Percentiles rank a stretch among this genome's conserved stretches.
Conservation (phyloP, 306 rosid genomes). For the Gastrolobium villosum region DNA sequence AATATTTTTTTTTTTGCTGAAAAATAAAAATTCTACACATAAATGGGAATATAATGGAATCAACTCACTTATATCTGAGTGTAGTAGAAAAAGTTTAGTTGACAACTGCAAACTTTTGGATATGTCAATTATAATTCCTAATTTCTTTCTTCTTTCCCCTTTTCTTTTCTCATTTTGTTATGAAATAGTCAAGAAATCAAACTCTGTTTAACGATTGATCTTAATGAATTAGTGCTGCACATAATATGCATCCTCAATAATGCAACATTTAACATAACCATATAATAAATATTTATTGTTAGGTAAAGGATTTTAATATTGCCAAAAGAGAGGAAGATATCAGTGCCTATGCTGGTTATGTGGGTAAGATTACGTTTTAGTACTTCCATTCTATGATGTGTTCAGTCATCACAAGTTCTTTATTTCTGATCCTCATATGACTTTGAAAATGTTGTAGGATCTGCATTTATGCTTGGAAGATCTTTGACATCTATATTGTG, state of each 20-base stretch:
- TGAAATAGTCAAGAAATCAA: background rate
- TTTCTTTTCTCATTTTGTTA: background rate
- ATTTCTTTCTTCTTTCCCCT: slow-evolving; percentile 1
- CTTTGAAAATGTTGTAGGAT: slow-evolving; percentile 58
- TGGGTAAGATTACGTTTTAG: slow-evolving; percentile 60
- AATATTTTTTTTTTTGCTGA: too few species aligned
- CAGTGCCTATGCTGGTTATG: slow-evolving; percentile 78
- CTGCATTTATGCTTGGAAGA: slow-evolving; percentile 90
- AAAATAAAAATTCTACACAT: too few species aligned
- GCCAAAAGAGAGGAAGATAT: slow-evolving; percentile 84
- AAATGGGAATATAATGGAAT: too few species aligned
- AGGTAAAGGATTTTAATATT: slow-evolving; percentile 82
- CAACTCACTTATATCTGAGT: too few species aligned
- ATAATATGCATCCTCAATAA: background rate
- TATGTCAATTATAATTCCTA: background rate
- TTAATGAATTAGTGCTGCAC: background rate
- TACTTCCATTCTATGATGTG: slow-evolving; percentile 1
- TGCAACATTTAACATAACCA: background rate
- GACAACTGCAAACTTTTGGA: background rate
- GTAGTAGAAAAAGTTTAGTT: too few species aligned
- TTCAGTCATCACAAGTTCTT: background rate
- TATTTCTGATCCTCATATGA: background rate
- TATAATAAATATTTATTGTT: slow-evolving; percentile 25
- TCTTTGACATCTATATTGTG: slow-evolving; percentile 75
- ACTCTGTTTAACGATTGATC: background rate